Evolutionary conservation across 2,329 filamentous ascomycete genomes (phyloP).

Genomic region (Chaetoscypha palmicola): DNA sequence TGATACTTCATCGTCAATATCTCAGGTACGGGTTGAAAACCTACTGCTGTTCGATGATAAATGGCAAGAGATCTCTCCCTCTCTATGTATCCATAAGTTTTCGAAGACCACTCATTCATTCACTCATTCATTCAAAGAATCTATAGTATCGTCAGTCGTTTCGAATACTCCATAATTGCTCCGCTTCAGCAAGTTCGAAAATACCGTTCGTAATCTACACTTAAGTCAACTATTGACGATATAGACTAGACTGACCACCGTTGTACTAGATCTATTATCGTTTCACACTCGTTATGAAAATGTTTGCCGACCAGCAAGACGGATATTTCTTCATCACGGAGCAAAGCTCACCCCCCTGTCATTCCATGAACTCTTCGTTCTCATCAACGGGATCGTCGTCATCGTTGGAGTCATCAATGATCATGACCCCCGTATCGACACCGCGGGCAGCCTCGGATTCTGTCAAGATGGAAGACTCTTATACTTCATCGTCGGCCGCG

Average conservation of each 20-base stretch:
- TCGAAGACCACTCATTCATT: constrained; percentile 18
- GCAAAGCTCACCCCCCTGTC: constrained; percentile 4
- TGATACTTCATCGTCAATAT: constrained; percentile 5
- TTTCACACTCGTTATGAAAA: constrained; percentile 4
- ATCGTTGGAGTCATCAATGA: constrained; percentile 4
- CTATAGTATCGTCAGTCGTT: constrained; percentile 16
- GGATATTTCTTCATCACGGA: constrained; percentile 7
- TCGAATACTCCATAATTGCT: constrained; percentile 6
- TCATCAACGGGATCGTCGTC: constrained; percentile 13
- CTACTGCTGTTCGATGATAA: constrained; percentile 15
- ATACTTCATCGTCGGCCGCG: constrained; percentile 7
- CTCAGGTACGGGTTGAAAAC: constrained; percentile 2
- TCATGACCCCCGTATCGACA: constrained; percentile 13
- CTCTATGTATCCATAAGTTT: constrained; percentile 9
- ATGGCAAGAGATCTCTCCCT: constrained; percentile 18
- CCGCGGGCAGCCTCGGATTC: constrained; percentile 5
- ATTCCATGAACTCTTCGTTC: constrained; percentile 13
- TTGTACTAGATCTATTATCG: not conserved
- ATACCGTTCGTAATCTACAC: constrained; percentile 13
- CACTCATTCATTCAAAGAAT: too few species aligned
- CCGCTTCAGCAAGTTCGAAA: constrained; percentile 2
- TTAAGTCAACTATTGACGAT: not conserved
- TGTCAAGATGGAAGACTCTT: constrained; percentile 16
- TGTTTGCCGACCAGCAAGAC: constrained; percentile 14
- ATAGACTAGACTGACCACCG: not conserved